Evolutionary conservation across 108 stramenopile species (phyloP), one percentile per base, ranked within the genome.

Genomic region (Pseudonitzschia pungens): DNA sequence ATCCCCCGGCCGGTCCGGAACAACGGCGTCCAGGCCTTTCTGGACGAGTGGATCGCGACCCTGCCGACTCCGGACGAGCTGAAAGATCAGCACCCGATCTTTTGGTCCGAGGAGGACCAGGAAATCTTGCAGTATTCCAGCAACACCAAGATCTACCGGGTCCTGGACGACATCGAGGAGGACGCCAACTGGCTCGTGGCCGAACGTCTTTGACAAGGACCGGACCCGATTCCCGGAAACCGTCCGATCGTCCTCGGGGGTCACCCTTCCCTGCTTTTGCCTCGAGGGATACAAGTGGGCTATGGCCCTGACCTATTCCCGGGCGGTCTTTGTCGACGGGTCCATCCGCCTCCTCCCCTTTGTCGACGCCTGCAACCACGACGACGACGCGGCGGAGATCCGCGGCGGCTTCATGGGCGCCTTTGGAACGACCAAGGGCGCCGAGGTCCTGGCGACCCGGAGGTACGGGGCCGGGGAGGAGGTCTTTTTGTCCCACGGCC

Each of bases 251-350:
- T 73, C 75, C 55, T 80, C 74, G 2, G 27, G 67, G 32, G 83
- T 83, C 31, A 62, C 36, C 33, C 71, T 83, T 45, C 92, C 90
- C 24, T 91, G 93, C 68, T 94, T 88, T 67, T 62, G 71, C 27
- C 54, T 71, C 11, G 68, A 76, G 14, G 93, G 93, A 48, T 97
- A 90, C 70, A 81, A 74, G 18, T 97, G 94, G 88, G 96, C 94
- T 18, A 88, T 94, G 70, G 84, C 92, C 0, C 36, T 93, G 31
- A 83, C 83, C 0, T 73, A 85, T 40, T 96, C 94, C 0, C 81
- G 96, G 44, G 78, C 89, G 26, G 81, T 94, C 87, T 97, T 93
- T 76, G 87, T 94, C 32, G 89, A 94, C 79, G 93, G 91, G n/a
- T 76, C 73, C 8, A 63, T 91, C 36, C 87, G 94, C 7, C 71